Base-by-base conservation (phyloP, 2,329 filamentous ascomycete species). In the Grosmannia huntii region DNA sequence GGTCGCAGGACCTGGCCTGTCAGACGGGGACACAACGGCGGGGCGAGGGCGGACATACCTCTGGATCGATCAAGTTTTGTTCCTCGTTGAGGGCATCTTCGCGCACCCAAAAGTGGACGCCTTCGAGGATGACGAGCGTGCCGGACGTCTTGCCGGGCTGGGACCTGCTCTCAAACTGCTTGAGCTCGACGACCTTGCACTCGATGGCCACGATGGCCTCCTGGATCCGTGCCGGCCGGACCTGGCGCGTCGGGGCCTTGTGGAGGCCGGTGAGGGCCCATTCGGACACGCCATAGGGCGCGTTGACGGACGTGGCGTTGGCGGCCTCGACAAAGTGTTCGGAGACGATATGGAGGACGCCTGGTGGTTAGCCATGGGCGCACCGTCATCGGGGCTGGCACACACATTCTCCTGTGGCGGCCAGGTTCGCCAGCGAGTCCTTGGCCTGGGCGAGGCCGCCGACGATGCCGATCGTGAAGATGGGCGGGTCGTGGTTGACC, bases 261-360 rank as follows among this genome's bases (percentile, higher is more conserved):
- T 62, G 89, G 62, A 96, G 74, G 0, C 91, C 91, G 33, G 81
- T 82, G 28, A 94, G 73, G 1, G 80, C 78, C 90, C 90, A 96
- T 71, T 96, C 91, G 1, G 82, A 87, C 1, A 81, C 73, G 1
- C 86, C 89, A 61, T 83, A 84, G 0, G 91, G 91, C 0, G 89
- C 81, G 69, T 96, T 89, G 65, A 95, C 82, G 53, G 79, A 79
- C 3, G 86, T 82, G n/a, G 84, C 77, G 71, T 96, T 96, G 53
- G 90, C 91, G 0, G 91, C 91, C 75, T 96, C 91, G 66, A 94
- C 67, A 68, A 85, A 95, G 68, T 85, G 81, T 73, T 96, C 90
- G 10, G 81, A 84, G 67, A 96, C 88, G 67, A 96, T 88, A 73
- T 94, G 96, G 73, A 96, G 85, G 59, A 84, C 82, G 71, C 87